Percentiles rank a stretch among this genome's conserved stretches.
Conservation (phyloP, 495 filamentous ascomycete genomes). For the Penicillium mononematosum region DNA sequence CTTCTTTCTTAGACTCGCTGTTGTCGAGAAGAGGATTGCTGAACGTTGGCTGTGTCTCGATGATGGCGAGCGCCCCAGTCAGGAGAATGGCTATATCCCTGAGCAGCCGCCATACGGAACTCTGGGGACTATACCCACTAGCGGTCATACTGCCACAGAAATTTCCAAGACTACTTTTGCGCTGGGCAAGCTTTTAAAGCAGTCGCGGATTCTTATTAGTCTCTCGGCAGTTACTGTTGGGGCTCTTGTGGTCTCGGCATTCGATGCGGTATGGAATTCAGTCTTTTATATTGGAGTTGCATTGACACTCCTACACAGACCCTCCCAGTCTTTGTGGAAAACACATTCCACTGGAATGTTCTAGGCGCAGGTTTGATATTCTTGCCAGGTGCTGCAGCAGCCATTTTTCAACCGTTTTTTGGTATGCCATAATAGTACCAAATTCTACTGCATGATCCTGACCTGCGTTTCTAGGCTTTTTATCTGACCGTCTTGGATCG, state of each 20-base stretch:
- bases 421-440: constrained; percentile 29
- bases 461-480: constrained; percentile 33
- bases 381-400: constrained; percentile 59
- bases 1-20: constrained; percentile 56
- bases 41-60: constrained; percentile 46
- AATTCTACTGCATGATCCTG: constrained; percentile 31
- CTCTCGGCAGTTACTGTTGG: constrained; percentile 20
- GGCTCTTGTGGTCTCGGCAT: constrained; percentile 20
- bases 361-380: constrained; percentile 69
- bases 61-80: constrained; percentile 8
- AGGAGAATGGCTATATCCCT: constrained; percentile 12
- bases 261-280: constrained; percentile 19
- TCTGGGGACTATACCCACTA: not conserved
- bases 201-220: constrained; percentile 20
- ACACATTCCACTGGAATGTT: constrained; percentile 61
- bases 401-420: constrained; percentile 45
- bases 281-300: not conserved
- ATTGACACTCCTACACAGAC: constrained; percentile 16
- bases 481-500: constrained; percentile 51
- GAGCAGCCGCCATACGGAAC: constrained; percentile 11
- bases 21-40: constrained; percentile 73
- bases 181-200: constrained; percentile 10
- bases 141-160: not conserved
- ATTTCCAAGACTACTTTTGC: constrained; percentile 4
- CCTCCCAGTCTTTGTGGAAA: constrained; percentile 59